Conservation (phyloP, 2,329 filamentous ascomycete genomes). For the Thermoascus crustaceus region DNA sequence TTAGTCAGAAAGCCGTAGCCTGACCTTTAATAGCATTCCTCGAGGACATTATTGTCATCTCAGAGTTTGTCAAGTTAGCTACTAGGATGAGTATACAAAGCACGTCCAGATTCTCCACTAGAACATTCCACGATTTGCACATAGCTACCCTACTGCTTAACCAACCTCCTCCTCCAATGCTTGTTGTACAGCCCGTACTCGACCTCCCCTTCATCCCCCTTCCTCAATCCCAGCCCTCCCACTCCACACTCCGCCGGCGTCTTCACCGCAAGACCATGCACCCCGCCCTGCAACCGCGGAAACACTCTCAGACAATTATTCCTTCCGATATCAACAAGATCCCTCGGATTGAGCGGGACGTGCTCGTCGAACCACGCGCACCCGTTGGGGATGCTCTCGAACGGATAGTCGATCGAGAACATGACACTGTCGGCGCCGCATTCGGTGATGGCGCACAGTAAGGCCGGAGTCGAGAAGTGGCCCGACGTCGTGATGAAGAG, state of each 20-base stretch:
- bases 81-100: too few relatives aligned
- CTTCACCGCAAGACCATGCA: constrained; percentile 9
- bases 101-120: too few relatives aligned
- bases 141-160: too few relatives aligned
- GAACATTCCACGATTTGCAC: too few relatives aligned
- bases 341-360: constrained; percentile 13
- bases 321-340: constrained; percentile 17
- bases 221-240: constrained; percentile 14
- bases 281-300: constrained; percentile 7
- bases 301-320: constrained; percentile 16
- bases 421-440: constrained; percentile 20
- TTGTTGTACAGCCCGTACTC: constrained; percentile 17
- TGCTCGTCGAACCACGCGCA: constrained; percentile 18
- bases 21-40: too few relatives aligned
- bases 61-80: too few relatives aligned
- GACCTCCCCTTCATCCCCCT: constrained; percentile 10
- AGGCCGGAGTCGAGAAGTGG: constrained; percentile 21
- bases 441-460: constrained; percentile 20
- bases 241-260: constrained; percentile 10
- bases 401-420: constrained; percentile 20
- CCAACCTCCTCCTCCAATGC: constrained; percentile 11
- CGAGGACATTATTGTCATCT: too few relatives aligned
- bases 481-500: constrained; percentile 25
- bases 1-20: too few relatives aligned
- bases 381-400: constrained; percentile 14